Conservation (phyloP, 2,329 filamentous ascomycete species). For the Cadophora gregata region DNA sequence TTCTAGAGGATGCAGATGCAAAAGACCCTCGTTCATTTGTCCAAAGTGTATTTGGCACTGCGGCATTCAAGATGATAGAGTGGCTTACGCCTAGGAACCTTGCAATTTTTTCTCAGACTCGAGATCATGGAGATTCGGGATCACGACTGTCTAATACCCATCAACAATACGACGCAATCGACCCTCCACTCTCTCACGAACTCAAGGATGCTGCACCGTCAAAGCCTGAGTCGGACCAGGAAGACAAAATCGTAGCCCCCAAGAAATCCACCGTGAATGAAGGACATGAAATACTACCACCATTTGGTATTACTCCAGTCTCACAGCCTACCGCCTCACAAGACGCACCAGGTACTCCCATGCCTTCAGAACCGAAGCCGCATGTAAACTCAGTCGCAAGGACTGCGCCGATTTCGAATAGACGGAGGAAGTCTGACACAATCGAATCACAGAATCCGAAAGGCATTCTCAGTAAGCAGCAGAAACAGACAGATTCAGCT, state of each 20-base stretch:
- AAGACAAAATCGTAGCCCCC: background rate
- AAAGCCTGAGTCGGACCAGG: background rate
- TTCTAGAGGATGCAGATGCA: conserved; percentile 40
- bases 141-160: background rate
- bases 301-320: background rate
- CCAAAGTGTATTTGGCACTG: conserved; percentile 69
- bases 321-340: background rate
- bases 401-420: conserved; percentile 6
- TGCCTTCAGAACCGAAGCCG: background rate
- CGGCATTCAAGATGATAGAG: conserved; percentile 72
- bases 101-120: conserved; percentile 30
- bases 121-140: conserved; percentile 9
- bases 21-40: conserved; percentile 68
- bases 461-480: conserved; percentile 37
- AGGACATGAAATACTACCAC: background rate
- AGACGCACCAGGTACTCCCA: background rate
- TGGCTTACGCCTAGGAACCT: conserved; percentile 66
- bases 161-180: background rate
- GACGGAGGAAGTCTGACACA: conserved; percentile 23
- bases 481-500: conserved; percentile 28
- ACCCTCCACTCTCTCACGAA: background rate
- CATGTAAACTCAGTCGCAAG: conserved; percentile 1
- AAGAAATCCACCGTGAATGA: background rate
- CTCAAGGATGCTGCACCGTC: background rate
- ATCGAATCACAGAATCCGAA: conserved; percentile 39